phyloP scores from a whole-genome alignment of 345 rosid species.

The Gossypium anomalum region DNA sequence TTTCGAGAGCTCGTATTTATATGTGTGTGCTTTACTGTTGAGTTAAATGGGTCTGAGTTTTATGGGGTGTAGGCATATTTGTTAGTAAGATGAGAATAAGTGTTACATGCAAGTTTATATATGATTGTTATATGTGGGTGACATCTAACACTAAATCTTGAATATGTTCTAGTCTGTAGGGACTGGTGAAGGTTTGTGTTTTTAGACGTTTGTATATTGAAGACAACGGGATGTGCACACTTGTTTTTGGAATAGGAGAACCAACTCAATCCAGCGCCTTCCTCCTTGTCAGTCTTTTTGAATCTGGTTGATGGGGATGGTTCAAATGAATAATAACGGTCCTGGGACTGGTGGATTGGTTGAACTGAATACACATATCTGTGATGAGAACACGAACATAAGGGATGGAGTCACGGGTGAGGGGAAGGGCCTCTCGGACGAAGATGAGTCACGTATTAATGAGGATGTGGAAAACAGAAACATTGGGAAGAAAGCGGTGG shows the following conservation, averaged over 20 bases:
- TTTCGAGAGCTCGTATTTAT: background rate
- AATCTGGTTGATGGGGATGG: slow-evolving; percentile 41
- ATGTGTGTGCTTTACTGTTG: background rate
- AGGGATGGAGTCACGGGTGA: slow-evolving; percentile 34
- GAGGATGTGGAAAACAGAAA: slow-evolving; percentile 25
- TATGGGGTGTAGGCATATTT: background rate
- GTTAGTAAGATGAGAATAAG: too few relatives aligned
- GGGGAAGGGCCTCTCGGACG: slow-evolving; percentile 42
- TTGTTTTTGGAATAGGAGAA: slow-evolving; percentile 18
- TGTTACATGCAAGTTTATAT: background rate
- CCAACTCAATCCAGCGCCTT: slow-evolving; percentile 12
- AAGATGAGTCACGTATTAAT: slow-evolving; percentile 39
- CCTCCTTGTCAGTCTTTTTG: slow-evolving; percentile 25
- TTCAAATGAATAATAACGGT: slow-evolving; percentile 29
- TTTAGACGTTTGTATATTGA: slow-evolving; percentile 10
- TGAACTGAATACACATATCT: slow-evolving; percentile 22
- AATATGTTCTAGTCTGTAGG: slow-evolving; percentile 15
- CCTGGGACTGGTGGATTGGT: slow-evolving; percentile 23
- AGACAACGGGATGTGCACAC: slow-evolving; percentile 28
- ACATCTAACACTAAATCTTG: background rate
- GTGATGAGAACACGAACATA: slow-evolving; percentile 24
- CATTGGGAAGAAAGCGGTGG: slow-evolving; percentile 15
- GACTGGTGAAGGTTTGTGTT: slow-evolving; percentile 10
- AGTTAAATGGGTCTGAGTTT: background rate
- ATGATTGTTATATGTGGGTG: background rate